phyloP scores from a whole-genome alignment of 2,329 filamentous ascomycete genomes.

The Fusarium falciforme region DNA sequence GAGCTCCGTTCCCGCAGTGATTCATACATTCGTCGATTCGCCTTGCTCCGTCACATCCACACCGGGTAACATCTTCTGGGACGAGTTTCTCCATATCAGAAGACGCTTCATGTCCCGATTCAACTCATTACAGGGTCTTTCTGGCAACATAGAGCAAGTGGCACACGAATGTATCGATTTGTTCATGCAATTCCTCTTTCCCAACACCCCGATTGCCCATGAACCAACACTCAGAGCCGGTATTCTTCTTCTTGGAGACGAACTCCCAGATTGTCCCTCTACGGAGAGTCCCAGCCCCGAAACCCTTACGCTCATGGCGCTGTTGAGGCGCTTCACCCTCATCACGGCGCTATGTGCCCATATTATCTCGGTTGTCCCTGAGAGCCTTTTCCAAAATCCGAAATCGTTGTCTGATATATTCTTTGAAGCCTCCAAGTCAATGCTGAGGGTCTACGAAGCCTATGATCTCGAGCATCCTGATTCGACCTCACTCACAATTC shows the following conservation, averaged over 20 bases:
- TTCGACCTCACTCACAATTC: neutral
- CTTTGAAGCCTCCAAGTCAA: neutral
- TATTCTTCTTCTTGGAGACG: neutral
- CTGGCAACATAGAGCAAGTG: neutral
- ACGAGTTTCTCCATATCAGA: neutral
- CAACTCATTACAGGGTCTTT: neutral
- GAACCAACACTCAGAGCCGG: neutral
- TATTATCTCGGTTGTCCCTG: neutral
- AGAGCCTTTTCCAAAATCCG: neutral
- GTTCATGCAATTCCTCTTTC: neutral
- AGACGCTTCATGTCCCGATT: neutral
- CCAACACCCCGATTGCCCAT: neutral
- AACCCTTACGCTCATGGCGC: neutral
- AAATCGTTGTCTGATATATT: neutral
- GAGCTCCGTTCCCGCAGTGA: neutral
- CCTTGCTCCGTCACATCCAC: neutral
- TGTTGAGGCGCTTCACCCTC: neutral
- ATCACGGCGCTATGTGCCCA: neutral
- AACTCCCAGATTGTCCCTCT: neutral
- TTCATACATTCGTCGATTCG: neutral
- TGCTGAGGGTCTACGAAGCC: neutral
- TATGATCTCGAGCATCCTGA: slow-evolving; percentile 1
- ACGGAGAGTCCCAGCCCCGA: neutral
- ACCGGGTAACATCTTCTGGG: neutral
- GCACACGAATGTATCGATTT: neutral